Evolutionary conservation across 1,284 basidiomycete species (phyloP), one percentile per base, ranked within the genome.

Genomic region (Papiliotrema fonsecae): DNA sequence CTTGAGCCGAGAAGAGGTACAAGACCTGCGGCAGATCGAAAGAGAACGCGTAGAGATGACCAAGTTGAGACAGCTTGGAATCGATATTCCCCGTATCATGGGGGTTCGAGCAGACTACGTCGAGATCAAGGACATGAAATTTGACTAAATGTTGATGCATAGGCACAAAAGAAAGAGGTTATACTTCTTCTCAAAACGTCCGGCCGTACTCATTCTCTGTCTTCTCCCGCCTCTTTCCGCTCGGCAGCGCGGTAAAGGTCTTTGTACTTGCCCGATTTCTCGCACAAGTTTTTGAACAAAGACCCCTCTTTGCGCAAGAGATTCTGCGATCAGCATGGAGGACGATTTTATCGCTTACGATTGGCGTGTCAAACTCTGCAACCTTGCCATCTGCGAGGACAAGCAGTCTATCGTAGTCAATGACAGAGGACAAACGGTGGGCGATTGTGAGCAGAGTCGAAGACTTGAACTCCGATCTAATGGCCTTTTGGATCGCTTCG

Each of bases 371-470:
- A 54, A 86, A 86, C 69, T 94, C 90, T 7, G 77, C 82, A 34
- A 91, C 75, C 43, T 77, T 73, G 6, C 91, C 90, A 56, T 87
- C 83, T 59, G 88, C 83, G 4, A 96, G 76, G 0, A 93, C 85
- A 38, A 94, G 77, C 27, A 93, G 74, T 1, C 86, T 77, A 65
- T 91, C 88, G 61, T 88, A 90, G 64, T 89, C 85, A 56, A 77
- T 73, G 31, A 78, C 64, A 0, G 85, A 86, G 21, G 80, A 78
- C 42, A 88, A 70, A 28, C 86, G 80, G 73, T 88, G 86, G 0
- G 88, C 89, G 56, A 92, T 90, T 1, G 87, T 91, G 54, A 94
- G 80, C 21, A 92, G 81, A 31, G 88, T 84, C 0, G 85, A 81
- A 4, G 79, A 77, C 11, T 78, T 75, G 67, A 92, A 91, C 59